Evolutionary conservation across 768 basidiomycete species (phyloP), one percentile per base, ranked within the genome.

Genomic region (Suillus weaverae): DNA sequence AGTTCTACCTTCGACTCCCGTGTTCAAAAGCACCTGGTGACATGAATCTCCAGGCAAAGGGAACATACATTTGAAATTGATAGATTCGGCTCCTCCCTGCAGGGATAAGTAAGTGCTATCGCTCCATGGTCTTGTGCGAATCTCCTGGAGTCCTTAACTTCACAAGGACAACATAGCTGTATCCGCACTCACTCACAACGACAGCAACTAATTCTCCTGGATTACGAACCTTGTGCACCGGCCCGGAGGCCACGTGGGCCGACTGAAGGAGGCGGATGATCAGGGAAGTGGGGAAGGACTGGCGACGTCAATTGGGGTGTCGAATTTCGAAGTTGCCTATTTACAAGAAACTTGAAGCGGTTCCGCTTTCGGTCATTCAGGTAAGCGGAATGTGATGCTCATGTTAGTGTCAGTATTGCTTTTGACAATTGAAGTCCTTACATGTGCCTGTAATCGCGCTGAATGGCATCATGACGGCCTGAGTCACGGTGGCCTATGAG

Each of bases 331-430:
- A 30, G 68, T 78, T 48, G 60, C 70, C 55, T 70, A 80, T 39
- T 67, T 85, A 18, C 71, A 81, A 64, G 71, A 78, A 50, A 69
- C 84, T 64, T 81, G 26, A 73, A 77, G 48, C 73, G 59, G 69
- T 82, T 57, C 65, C 75, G 2, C 84, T 84, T 2, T 79, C 81
- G 2, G 79, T 81, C 44, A 84, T 84, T 70, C 83, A 85, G 77
- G 82, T 80, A 14, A 30, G 54, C 30, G 6, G 18, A 38, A 30
- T 26, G 9, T 11, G 44, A 32, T 55, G 18, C 2, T 8, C 30
- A 16, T 18, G 14, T 46, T 22, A 5, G 22, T 32, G 2, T 53
- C 18, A 35, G 10, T n/a, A 9, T 38, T 59, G n/a, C 3, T 50
- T 30, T 26, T 35, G 7, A 48, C 18, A 32, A 60, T 10, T 8